Conservation (phyloP, 805 yeast genomes). For the Hanseniaspora pseudoguilliermondii region DNA sequence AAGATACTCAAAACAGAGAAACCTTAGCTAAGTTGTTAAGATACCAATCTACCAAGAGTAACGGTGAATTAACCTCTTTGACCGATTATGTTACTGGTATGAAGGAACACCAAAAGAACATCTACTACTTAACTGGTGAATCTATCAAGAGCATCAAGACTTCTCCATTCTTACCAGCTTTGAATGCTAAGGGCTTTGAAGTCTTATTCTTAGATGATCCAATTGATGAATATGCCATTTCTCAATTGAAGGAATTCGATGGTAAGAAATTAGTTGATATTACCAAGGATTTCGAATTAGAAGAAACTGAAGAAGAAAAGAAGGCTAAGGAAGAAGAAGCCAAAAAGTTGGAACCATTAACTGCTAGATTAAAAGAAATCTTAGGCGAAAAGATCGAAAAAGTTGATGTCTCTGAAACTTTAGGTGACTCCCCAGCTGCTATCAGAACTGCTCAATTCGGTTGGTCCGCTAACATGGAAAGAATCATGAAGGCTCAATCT, state of each 20-base stretch:
- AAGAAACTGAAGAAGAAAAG: constrained; percentile 98
- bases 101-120: constrained; percentile 99
- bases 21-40: constrained; percentile 93
- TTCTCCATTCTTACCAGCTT: constrained; percentile 97
- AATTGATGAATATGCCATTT: constrained; percentile 98
- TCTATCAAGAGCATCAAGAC: constrained; percentile 92
- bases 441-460: constrained; percentile 99
- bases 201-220: constrained; percentile 97
- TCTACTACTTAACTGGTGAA: constrained; percentile 99
- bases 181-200: constrained; percentile 96
- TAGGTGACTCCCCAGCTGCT: constrained; percentile 98
- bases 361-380: constrained; percentile 91
- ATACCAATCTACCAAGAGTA: constrained; percentile 90
- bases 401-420: constrained; percentile 94
- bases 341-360: constrained; percentile 82
- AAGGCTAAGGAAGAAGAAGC: constrained; percentile 82
- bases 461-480: constrained; percentile 99
- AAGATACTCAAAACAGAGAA: constrained; percentile 93
- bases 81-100: constrained; percentile 96
- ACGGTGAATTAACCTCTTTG: constrained; percentile 87
- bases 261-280: constrained; percentile 98
- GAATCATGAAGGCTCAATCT: constrained; percentile 99
- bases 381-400: constrained; percentile 98
- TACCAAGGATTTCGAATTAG: constrained; percentile 97
- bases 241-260: constrained; percentile 98